These are phyloP conservation scores for Tolypocladium ophioglossoides DNA, from an alignment of 2,329 filamentous ascomycete species.

Conservation along the genomic window DNA sequence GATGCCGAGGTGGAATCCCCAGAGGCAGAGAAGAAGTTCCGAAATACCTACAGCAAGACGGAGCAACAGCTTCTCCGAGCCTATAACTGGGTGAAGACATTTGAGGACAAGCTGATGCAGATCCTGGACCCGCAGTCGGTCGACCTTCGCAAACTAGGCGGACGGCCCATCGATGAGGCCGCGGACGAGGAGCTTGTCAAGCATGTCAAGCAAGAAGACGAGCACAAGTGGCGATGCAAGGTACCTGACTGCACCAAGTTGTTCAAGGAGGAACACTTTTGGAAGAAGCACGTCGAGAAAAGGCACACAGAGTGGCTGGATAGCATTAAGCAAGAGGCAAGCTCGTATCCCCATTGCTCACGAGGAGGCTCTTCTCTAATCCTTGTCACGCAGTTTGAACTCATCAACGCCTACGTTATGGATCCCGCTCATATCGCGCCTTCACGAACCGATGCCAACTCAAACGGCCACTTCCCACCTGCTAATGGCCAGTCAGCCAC, in stretches of 20 bases:
- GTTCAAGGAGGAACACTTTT: constrained; percentile 95
- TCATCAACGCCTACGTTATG: constrained; percentile 89
- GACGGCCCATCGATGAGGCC: constrained; percentile 76
- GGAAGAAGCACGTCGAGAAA: constrained; percentile 97
- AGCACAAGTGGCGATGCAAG: constrained; percentile 93
- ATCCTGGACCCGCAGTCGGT: constrained; percentile 83
- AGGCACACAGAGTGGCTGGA: constrained; percentile 84
- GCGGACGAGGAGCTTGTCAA: constrained; percentile 77
- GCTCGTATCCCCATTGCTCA: not conserved
- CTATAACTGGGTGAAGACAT: constrained; percentile 98
- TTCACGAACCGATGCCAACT: constrained; percentile 86
- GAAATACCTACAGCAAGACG: constrained; percentile 59
- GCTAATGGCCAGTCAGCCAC: constrained; percentile 63
- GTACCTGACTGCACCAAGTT: constrained; percentile 93
- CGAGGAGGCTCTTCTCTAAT: not conserved
- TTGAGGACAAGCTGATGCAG: constrained; percentile 91
- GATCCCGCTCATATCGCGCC: constrained; percentile 93
- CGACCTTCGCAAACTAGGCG: constrained; percentile 83
- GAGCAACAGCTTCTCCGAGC: constrained; percentile 90
- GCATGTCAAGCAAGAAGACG: constrained; percentile 93
- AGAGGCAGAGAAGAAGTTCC: constrained; percentile 60
- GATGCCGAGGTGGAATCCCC: constrained; percentile 39
- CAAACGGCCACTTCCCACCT: constrained; percentile 88
- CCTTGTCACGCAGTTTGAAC: constrained; percentile 50
- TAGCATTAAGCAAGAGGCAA: constrained; percentile 69